These are phyloP conservation scores for Phalaenopsis equestris DNA, from an alignment of 106 monocot genomes.

Conservation along the genomic window DNA sequence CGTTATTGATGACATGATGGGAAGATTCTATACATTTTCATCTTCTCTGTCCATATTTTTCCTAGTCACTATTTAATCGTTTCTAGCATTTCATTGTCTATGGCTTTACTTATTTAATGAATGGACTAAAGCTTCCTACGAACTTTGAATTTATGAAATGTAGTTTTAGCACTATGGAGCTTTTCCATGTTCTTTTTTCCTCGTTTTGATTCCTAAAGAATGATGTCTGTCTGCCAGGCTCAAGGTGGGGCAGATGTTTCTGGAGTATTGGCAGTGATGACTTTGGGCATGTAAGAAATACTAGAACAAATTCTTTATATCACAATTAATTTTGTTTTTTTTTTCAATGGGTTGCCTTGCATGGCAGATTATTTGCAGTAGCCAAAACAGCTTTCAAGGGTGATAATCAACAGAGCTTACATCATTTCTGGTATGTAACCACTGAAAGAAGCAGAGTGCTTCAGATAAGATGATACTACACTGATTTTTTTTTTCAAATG, in stretches of 20 bases:
- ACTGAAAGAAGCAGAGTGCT: background rate
- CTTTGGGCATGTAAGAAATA: slow-evolving; percentile 86
- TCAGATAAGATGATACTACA: background rate
- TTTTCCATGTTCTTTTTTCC: background rate
- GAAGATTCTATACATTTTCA: background rate
- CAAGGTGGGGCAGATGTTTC: slow-evolving; percentile 84
- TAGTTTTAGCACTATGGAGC: background rate
- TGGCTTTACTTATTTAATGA: background rate
- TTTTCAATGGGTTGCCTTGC: slow-evolving; percentile 8
- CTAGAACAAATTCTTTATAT: slow-evolving; percentile 5
- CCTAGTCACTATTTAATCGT: background rate
- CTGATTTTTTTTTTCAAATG: background rate
- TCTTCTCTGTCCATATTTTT: background rate
- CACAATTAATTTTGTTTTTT: background rate
- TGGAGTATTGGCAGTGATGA: slow-evolving; percentile 95
- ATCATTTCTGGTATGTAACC: slow-evolving; percentile 81
- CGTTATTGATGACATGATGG: slow-evolving; percentile 1
- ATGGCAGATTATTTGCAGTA: slow-evolving; percentile 78
- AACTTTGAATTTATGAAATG: background rate
- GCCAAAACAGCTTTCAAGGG: slow-evolving; percentile 99
- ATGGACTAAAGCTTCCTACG: background rate
- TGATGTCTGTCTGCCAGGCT: slow-evolving; percentile 36
- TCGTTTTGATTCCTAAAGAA: background rate
- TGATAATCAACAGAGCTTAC: slow-evolving; percentile 88
- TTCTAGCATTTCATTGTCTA: background rate